Conservation (phyloP, 2,329 filamentous ascomycete species). For the Phaeosphaeria sp. region DNA sequence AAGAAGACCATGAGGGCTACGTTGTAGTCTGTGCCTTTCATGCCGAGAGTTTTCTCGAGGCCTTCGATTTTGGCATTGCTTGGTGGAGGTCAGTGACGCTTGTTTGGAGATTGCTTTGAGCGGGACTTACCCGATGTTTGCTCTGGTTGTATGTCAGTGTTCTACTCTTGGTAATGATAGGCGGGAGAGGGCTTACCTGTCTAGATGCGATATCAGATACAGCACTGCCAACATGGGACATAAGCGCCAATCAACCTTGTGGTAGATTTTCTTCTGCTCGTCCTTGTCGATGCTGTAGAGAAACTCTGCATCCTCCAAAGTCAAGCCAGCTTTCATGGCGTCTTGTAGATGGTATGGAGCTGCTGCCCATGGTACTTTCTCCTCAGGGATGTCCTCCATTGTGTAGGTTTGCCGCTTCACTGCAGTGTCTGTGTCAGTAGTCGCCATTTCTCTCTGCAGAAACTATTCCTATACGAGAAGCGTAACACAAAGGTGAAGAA, state of each 20-base stretch:
- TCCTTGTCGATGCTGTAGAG: conserved; percentile 27
- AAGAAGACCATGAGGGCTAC: conserved; percentile 68
- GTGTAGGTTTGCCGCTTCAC: background rate
- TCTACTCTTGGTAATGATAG: background rate
- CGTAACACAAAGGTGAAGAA: background rate
- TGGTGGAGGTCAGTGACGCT: background rate
- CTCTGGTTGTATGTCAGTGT: conserved; percentile 14
- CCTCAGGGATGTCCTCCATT: background rate
- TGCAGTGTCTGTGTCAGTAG: background rate
- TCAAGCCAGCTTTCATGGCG: conserved; percentile 20
- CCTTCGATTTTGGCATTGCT: conserved; percentile 53
- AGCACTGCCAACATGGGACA: conserved; percentile 30
- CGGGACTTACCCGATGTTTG: conserved; percentile 40
- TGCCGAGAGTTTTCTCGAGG: conserved; percentile 24
- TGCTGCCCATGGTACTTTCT: conserved; percentile 6
- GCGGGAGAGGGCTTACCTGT: conserved; percentile 15
- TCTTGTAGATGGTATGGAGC: conserved; percentile 14
- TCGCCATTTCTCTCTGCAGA: background rate
- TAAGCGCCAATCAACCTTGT: conserved; percentile 31
- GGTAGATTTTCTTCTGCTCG: conserved; percentile 30
- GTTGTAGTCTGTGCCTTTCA: conserved; percentile 65
- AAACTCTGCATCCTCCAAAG: conserved; percentile 35
- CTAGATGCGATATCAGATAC: conserved; percentile 40
- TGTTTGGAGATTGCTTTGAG: background rate
- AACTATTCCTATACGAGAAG: background rate